A percentile compares a stretch with the other conserved stretches of the same genome.
Conservation (phyloP, 2,329 filamentous ascomycete species). For the Exophiala phaeomuriformis region DNA sequence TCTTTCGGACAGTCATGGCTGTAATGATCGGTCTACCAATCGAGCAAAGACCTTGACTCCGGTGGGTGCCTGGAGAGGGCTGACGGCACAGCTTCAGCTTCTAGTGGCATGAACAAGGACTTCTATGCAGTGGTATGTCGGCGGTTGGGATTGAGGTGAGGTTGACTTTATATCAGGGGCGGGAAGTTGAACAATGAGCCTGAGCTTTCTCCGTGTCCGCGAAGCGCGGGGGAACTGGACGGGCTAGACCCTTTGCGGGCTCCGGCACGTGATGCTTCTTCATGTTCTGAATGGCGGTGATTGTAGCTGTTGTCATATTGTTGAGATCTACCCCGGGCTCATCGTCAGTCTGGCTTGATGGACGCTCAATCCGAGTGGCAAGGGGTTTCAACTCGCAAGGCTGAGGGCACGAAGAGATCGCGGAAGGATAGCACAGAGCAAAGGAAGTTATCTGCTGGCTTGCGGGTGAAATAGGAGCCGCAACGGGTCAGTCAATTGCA, state of each 20-base stretch:
- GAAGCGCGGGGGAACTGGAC: neutral
- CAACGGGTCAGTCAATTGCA: neutral
- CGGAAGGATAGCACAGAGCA: neutral
- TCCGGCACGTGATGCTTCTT: neutral
- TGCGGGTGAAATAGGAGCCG: constrained; percentile 16
- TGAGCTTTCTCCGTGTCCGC: neutral
- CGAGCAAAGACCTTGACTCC: neutral
- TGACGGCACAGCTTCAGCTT: no score
- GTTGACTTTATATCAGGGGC: neutral
- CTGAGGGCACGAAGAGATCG: constrained; percentile 4
- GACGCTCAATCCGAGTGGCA: neutral
- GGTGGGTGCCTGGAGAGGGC: neutral
- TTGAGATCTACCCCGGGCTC: neutral
- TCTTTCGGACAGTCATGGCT: constrained; percentile 20
- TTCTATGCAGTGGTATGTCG: no score
- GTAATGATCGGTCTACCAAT: neutral
- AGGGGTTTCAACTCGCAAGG: neutral
- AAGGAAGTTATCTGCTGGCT: neutral
- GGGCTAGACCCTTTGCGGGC: neutral
- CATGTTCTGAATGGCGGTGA: neutral
- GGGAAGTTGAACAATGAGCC: neutral
- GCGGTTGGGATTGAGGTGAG: neutral
- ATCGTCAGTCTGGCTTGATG: neutral
- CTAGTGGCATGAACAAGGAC: no score
- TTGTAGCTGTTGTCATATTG: neutral